Base-by-base conservation (phyloP, 306 rosid genomes). In the Arachis hypogaea region DNA sequence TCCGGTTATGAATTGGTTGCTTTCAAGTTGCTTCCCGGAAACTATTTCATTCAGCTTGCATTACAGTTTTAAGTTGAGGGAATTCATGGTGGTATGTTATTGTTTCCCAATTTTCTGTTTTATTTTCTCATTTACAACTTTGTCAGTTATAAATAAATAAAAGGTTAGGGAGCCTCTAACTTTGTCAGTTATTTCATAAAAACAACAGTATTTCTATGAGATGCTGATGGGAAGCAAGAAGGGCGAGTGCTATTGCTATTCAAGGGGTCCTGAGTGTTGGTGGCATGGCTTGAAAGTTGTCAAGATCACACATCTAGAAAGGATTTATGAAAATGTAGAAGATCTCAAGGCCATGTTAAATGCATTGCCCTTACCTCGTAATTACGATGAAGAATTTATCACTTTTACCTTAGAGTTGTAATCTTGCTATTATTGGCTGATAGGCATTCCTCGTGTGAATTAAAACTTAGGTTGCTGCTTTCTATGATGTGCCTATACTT, bases 221-320 rank as follows among this genome's bases (percentile, higher is more conserved):
- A 75, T 12, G 5, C 73, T 66, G 16, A 66, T 18, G 43, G 30
- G 44, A 4, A 66, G 33, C 47, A 47, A 75, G 10, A 41, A 57
- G 51, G 52, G 54, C 1, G 59, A 44, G 4, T 70, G 77, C 33
- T 61, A 46, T 36, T 63, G 82, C 77, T 18, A 38, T 45, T 63
- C 73, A 0, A 22, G 10, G 45, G 14, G 45, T 45, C 11, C 59
- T 1, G 57, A 12, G 18, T 71, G 77, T 63, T 78, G 82, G 82
- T 71, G 82, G 82, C 77, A 63, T 63, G 38, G 5, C 41, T 46
- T 78, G 72, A 78, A 78, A 73, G n/a, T 22, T 45, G 61, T 78
- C 29, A 36, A 78, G 64, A 28, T 56, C 51, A 63, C 40, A 63
- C 56, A 52, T 72, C 10, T 73, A 8, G 3, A 0, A 6, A 63